phyloP scores from a whole-genome alignment of 371 early-diverging fungal genomes.

The Mucor piriformis region DNA sequence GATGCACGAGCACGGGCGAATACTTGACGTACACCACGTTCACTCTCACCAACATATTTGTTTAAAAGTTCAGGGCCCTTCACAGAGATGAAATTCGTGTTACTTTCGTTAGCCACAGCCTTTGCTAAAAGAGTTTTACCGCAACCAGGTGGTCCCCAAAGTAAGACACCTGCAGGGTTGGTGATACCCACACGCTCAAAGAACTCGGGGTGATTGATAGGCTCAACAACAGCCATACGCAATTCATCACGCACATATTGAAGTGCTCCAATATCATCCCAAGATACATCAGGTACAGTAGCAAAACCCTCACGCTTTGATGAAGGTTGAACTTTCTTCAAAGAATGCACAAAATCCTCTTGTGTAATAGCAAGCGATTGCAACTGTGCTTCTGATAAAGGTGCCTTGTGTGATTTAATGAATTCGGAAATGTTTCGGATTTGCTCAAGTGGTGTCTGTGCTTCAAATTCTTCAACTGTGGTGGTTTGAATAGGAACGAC shows the following conservation, averaged over 20 bases:
- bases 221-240: constrained; percentile 96
- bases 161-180: constrained; percentile 92
- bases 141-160: constrained; percentile 99
- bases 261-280: constrained; percentile 97
- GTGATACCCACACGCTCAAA: constrained; percentile 94
- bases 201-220: constrained; percentile 92
- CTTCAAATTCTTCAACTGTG: constrained; percentile 57
- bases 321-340: constrained; percentile 94
- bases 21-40: constrained; percentile 96
- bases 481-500: constrained; percentile 40
- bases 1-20: constrained; percentile 97
- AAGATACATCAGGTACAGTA: constrained; percentile 92
- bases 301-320: constrained; percentile 99
- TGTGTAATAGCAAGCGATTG: constrained; percentile 82
- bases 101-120: constrained; percentile 97
- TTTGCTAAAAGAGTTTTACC: constrained; percentile 99
- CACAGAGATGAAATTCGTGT: constrained; percentile 98
- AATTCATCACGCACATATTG: constrained; percentile 87
- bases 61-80: constrained; percentile 99
- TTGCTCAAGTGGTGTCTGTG: constrained; percentile 58
- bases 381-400: constrained; percentile 82
- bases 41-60: constrained; percentile 99
- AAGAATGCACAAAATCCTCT: constrained; percentile 90
- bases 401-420: constrained; percentile 70
- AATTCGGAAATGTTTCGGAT: constrained; percentile 75